A percentile compares a stretch with the other conserved stretches of the same genome.
Evolutionary conservation across 139 green algal genomes (phyloP).

Genomic region (Tetraselmis striata): DNA sequence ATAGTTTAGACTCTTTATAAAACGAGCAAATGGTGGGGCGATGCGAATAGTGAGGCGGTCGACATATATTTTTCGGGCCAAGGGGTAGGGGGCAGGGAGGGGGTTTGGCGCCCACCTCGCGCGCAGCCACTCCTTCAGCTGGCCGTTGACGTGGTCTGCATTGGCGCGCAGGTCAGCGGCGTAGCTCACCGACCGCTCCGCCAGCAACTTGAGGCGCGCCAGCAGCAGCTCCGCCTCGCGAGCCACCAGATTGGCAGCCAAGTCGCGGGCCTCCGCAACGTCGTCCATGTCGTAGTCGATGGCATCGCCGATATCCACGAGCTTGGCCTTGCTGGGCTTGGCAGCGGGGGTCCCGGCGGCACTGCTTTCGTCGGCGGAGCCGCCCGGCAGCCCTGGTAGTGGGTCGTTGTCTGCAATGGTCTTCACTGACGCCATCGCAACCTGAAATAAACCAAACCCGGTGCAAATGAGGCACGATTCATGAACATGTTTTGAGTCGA

Average conservation of each 20-base stretch:
- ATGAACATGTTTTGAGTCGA: no score
- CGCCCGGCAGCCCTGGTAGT: not conserved
- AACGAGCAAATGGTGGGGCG: no score
- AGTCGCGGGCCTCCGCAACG: slow-evolving; percentile 10
- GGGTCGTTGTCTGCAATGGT: not conserved
- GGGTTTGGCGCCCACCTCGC: not conserved
- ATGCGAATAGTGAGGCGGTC: no score
- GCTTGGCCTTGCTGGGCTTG: slow-evolving; percentile 11
- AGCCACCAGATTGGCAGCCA: slow-evolving; percentile 22
- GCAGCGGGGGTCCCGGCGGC: not conserved
- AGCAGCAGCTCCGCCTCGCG: slow-evolving; percentile 35
- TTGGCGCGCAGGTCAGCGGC: not conserved
- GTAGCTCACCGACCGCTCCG: slow-evolving; percentile 10
- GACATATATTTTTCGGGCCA: no score
- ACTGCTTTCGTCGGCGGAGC: not conserved
- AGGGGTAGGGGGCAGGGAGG: no score
- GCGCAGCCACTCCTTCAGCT: slow-evolving; percentile 37
- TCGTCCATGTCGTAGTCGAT: slow-evolving; percentile 4
- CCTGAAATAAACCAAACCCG: no score
- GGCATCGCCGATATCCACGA: not conserved
- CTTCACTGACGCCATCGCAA: not conserved
- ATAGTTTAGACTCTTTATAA: no score
- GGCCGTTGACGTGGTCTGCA: slow-evolving; percentile 7
- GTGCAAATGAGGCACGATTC: no score
- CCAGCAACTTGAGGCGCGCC: slow-evolving; percentile 22